phyloP scores from a whole-genome alignment of 2,329 filamentous ascomycete genomes.

The Paecilomyces variotii region DNA sequence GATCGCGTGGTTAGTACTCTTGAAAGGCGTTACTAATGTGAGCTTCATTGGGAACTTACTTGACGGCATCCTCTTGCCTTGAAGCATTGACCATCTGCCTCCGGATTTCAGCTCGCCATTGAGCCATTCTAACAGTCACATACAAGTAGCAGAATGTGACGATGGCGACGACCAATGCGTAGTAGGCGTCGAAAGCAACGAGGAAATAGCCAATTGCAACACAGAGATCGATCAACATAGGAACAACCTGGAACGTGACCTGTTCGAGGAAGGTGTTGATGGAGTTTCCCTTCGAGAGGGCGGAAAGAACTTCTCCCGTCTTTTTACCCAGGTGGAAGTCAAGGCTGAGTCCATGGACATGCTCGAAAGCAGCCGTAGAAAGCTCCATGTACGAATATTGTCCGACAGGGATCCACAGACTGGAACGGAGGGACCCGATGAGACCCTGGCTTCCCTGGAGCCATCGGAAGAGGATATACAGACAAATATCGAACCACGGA shows the following conservation, averaged over 20 bases:
- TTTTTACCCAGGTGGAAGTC: conserved; percentile 96
- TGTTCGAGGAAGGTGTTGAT: conserved; percentile 97
- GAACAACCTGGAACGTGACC: conserved; percentile 89
- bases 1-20: background rate
- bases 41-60: conserved; percentile 42
- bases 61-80: conserved; percentile 91
- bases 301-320: conserved; percentile 91
- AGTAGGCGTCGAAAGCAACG: conserved; percentile 73
- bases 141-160: conserved; percentile 96
- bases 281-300: conserved; percentile 88
- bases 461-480: conserved; percentile 71
- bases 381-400: conserved; percentile 95
- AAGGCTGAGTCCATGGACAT: conserved; percentile 88
- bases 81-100: conserved; percentile 92
- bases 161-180: conserved; percentile 79
- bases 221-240: conserved; percentile 85
- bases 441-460: conserved; percentile 85
- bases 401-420: conserved; percentile 92
- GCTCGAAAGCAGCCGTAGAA: conserved; percentile 91
- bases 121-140: conserved; percentile 90
- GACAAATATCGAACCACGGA: conserved; percentile 64
- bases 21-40: background rate
- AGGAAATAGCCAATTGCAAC: conserved; percentile 79
- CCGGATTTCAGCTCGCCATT: conserved; percentile 83
- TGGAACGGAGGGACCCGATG: conserved; percentile 70